These are phyloP conservation scores for Sporothrix curviconia DNA, from an alignment of 2,329 filamentous ascomycete genomes.

Conservation along the genomic window DNA sequence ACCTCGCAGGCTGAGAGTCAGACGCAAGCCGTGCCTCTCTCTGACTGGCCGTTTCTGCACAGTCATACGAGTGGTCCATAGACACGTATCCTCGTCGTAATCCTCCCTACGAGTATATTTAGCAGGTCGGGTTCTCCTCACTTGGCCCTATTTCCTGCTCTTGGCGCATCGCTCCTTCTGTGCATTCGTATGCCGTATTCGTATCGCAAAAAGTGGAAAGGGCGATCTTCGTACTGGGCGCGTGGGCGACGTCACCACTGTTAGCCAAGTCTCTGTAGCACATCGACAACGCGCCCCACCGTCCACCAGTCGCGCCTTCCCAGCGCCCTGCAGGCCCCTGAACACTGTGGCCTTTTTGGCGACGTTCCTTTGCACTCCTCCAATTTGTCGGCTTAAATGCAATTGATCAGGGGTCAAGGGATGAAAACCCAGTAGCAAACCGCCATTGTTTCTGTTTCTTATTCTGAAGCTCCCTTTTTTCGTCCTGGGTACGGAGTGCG, in stretches of 20 bases:
- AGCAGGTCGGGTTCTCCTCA: background rate
- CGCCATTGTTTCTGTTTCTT: conserved; percentile 1
- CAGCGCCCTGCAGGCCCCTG: background rate
- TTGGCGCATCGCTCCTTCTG: background rate
- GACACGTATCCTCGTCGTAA: background rate
- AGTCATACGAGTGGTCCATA: background rate
- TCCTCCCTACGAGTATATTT: background rate
- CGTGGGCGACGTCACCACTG: conserved; percentile 14
- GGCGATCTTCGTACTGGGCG: conserved; percentile 3
- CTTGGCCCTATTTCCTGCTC: too few species aligned
- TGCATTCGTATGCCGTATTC: background rate
- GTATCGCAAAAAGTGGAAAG: conserved; percentile 7
- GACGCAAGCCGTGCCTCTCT: background rate
- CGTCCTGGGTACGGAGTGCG: too few species aligned
- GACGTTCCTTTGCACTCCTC: background rate
- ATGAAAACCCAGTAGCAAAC: conserved; percentile 3
- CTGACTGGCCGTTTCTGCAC: background rate
- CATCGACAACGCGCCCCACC: background rate
- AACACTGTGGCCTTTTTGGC: conserved; percentile 16
- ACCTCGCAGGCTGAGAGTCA: background rate
- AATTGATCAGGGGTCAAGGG: conserved; percentile 10
- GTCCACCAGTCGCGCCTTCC: conserved; percentile 10
- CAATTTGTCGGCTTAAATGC: background rate
- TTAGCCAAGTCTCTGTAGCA: too few species aligned
- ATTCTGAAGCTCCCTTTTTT: background rate